A percentile compares a stretch with the other conserved stretches of the same genome.
Evolutionary conservation across 345 rosid genomes (phyloP).

Genomic region (Linum usitatissimum): DNA sequence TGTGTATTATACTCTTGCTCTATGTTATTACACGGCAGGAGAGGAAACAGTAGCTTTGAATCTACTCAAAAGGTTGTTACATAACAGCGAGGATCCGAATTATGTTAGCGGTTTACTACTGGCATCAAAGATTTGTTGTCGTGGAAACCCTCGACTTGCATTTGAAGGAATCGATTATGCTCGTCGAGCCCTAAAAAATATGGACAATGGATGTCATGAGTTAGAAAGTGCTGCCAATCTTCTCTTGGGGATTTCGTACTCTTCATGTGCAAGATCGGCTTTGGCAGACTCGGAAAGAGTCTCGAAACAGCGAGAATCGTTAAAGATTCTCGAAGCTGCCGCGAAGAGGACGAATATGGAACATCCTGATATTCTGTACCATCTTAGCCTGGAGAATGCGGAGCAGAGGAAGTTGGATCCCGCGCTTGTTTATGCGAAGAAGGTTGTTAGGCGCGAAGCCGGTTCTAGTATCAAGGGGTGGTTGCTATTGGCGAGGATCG

Average conservation of each 20-base stretch:
- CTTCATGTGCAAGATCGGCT: neutral
- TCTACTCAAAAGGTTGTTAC: neutral
- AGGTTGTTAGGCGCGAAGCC: constrained; percentile 1
- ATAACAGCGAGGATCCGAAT: neutral
- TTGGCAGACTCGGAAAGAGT: constrained; percentile 2
- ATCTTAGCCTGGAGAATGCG: constrained; percentile 2
- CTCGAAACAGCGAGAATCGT: neutral
- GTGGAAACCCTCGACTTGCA: neutral
- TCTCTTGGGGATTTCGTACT: neutral
- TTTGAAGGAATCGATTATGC: neutral
- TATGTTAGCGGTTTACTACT: neutral
- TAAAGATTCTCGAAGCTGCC: neutral
- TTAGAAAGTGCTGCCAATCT: neutral
- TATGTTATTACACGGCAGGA: constrained; percentile 1
- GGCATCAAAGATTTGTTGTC: constrained; percentile 1
- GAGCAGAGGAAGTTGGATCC: constrained; percentile 8
- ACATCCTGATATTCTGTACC: neutral
- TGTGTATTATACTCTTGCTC: neutral
- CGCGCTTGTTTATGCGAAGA: constrained; percentile 3
- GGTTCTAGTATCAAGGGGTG: neutral
- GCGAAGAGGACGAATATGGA: neutral
- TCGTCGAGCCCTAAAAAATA: neutral
- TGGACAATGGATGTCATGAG: neutral
- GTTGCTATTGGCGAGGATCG: constrained; percentile 1
- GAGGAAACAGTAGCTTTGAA: constrained; percentile 5